Conservation (phyloP, 805 yeast genomes). For the Nakazawaea siamensis region DNA sequence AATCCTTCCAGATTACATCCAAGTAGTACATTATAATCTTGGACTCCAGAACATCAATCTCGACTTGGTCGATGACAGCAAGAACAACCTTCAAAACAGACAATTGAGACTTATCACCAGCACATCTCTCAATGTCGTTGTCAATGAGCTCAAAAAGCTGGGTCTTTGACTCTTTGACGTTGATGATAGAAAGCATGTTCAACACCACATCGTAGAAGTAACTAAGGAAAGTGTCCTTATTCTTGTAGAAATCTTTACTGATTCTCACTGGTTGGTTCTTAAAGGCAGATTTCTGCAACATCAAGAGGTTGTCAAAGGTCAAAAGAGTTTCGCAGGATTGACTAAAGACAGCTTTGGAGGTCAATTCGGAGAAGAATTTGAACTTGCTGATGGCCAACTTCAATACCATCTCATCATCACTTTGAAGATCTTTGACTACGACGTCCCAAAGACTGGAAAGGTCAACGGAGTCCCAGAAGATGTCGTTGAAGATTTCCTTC, state of each 20-base stretch:
- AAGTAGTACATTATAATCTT: constrained; percentile 24
- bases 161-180: not conserved
- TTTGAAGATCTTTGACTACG: constrained; percentile 12
- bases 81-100: constrained; percentile 12
- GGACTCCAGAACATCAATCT: constrained; percentile 12
- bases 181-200: not conserved
- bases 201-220: constrained; percentile 15
- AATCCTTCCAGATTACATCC: constrained; percentile 45
- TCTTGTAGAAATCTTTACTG: constrained; percentile 31
- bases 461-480: constrained; percentile 19
- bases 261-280: constrained; percentile 13
- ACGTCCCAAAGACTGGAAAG: constrained; percentile 15
- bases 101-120: constrained; percentile 11
- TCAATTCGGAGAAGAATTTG: constrained; percentile 17
- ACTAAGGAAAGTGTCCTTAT: constrained; percentile 31
- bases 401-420: constrained; percentile 14
- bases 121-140: constrained; percentile 1
- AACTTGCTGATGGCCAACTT: constrained; percentile 17
- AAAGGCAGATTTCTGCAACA: constrained; percentile 15
- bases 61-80: constrained; percentile 9
- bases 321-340: constrained; percentile 14
- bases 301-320: constrained; percentile 14
- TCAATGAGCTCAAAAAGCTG: constrained; percentile 1
- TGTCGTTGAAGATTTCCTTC: constrained; percentile 15
- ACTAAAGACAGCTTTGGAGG: constrained; percentile 17